Evolutionary conservation across 805 yeast genomes (phyloP).

Genomic region (Metschnikowia colocasiae): DNA sequence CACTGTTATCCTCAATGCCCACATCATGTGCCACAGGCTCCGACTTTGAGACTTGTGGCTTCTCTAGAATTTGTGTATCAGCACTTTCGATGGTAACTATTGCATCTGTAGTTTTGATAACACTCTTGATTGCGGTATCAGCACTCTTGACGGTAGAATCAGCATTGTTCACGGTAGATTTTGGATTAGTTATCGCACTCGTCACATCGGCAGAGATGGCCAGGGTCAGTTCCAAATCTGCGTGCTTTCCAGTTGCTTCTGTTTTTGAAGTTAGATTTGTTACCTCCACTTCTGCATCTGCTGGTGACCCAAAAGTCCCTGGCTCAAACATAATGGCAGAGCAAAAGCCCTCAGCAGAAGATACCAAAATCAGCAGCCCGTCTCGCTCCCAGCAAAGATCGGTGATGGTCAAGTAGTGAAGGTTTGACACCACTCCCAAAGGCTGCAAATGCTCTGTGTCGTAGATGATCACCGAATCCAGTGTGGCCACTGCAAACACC

Average conservation of each 20-base stretch:
- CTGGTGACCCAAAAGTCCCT: constrained; percentile 51
- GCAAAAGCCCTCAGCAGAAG: constrained; percentile 93
- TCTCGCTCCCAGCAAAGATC: constrained; percentile 82
- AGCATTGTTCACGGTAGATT: no score
- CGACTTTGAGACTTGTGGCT: background rate
- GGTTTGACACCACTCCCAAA: constrained; percentile 66
- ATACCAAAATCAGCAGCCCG: constrained; percentile 64
- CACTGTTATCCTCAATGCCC: background rate
- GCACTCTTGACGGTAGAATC: no score
- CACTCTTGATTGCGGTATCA: no score
- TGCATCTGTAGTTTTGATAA: background rate
- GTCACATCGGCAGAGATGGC: no score
- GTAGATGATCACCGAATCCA: constrained; percentile 75
- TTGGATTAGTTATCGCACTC: no score
- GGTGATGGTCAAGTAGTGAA: constrained; percentile 86
- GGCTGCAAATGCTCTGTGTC: constrained; percentile 73
- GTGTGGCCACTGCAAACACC: constrained; percentile 91
- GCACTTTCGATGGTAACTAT: background rate
- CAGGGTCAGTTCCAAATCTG: no score
- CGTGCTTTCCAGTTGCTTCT: background rate
- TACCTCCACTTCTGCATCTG: background rate
- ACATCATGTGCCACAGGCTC: background rate
- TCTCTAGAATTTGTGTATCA: background rate
- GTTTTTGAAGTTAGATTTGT: background rate
- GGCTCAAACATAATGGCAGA: constrained; percentile 57